Evolutionary conservation across 495 filamentous ascomycete genomes (phyloP).

Genomic region (Oidiodendron maius): DNA sequence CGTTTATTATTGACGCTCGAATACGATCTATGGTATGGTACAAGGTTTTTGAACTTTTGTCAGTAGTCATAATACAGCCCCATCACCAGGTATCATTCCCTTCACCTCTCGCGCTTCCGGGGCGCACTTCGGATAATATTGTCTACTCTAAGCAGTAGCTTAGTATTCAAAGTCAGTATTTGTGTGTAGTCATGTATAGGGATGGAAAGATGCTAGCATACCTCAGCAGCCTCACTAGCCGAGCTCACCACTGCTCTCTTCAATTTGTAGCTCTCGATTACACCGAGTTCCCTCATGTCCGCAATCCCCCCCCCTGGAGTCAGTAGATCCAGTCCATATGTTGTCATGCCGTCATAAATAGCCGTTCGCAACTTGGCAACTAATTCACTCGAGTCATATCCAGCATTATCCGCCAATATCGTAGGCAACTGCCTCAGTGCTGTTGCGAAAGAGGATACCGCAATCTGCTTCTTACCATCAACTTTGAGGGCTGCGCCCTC

Average conservation of each 20-base stretch:
- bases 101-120: conserved; percentile 57
- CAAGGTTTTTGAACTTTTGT: conserved; percentile 13
- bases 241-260: conserved; percentile 95
- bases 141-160: conserved; percentile 79
- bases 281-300: conserved; percentile 92
- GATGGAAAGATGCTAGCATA: conserved; percentile 36
- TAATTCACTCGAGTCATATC: conserved; percentile 89
- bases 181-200: not conserved
- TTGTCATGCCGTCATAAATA: conserved; percentile 89
- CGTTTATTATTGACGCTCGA: conserved; percentile 22
- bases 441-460: conserved; percentile 81
- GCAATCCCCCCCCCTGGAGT: conserved; percentile 89
- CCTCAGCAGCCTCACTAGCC: conserved; percentile 93
- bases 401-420: conserved; percentile 95
- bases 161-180: conserved; percentile 3
- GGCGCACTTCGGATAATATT: conserved; percentile 82
- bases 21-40: conserved; percentile 25
- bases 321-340: conserved; percentile 81
- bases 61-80: conserved; percentile 16
- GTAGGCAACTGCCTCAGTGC: conserved; percentile 91
- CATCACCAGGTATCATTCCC: conserved; percentile 26
- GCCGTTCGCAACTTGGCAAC: conserved; percentile 87
- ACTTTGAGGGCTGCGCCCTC: conserved; percentile 91
- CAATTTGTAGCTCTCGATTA: conserved; percentile 97
- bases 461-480: conserved; percentile 92